Evolutionary conservation across 2,329 filamentous ascomycete genomes (phyloP).

Genomic region (Gaeumannomyces tritici): DNA sequence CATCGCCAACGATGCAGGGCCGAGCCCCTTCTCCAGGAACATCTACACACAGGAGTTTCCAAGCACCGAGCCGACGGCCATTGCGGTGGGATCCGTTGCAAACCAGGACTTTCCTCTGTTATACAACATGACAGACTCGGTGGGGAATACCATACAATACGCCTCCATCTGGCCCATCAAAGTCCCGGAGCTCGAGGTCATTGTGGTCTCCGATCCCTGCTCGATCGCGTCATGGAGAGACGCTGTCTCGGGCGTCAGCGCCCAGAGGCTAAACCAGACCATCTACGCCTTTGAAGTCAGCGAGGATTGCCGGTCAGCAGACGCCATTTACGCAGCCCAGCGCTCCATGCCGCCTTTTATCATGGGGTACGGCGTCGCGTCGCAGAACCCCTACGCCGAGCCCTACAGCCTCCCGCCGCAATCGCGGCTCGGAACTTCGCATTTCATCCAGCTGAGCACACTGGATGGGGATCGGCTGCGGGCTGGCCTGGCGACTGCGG

Average conservation of each 20-base stretch:
- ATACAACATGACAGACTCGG: conserved; percentile 10
- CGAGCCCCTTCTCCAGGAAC: conserved; percentile 10
- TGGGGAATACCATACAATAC: conserved; percentile 8
- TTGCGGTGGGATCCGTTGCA: conserved; percentile 13
- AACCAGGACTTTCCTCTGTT: conserved; percentile 11
- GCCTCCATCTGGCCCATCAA: conserved; percentile 13
- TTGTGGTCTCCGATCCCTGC: conserved; percentile 9
- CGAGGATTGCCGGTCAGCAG: conserved; percentile 8
- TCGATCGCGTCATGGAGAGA: conserved; percentile 8
- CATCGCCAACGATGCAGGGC: conserved; percentile 13
- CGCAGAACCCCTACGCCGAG: conserved; percentile 8
- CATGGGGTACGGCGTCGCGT: conserved; percentile 6
- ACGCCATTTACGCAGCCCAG: conserved; percentile 7
- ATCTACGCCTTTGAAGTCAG: conserved; percentile 11
- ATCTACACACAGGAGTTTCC: conserved; percentile 9
- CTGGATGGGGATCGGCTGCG: conserved; percentile 7
- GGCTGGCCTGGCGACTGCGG: conserved; percentile 7
- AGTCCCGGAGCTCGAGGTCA: conserved; percentile 6
- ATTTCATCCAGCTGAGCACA: conserved; percentile 4
- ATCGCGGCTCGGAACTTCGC: conserved; percentile 9
- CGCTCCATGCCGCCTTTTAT: conserved; percentile 5
- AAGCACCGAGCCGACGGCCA: conserved; percentile 10
- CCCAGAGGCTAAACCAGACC: conserved; percentile 10
- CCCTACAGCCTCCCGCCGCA: conserved; percentile 11
- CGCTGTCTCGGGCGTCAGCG: conserved; percentile 6